Percentiles rank a stretch among this genome's conserved stretches.
Evolutionary conservation across 257 asterid species (phyloP).

Genomic region (Solanum tarapatanum): DNA sequence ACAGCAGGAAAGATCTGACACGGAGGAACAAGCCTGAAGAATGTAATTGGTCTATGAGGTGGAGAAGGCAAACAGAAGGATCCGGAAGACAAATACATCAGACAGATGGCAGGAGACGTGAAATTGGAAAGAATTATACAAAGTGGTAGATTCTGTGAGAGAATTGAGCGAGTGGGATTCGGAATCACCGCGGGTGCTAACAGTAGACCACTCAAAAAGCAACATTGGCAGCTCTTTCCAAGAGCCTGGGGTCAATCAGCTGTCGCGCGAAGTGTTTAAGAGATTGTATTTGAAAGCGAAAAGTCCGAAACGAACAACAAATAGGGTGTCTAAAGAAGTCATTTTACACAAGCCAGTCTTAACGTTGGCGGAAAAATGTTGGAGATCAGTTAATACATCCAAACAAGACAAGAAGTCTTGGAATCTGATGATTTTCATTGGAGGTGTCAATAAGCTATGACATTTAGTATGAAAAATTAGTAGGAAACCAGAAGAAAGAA

Average conservation of each 20-base stretch:
- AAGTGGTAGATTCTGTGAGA: not conserved
- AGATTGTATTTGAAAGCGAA: not conserved
- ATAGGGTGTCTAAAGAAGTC: not conserved
- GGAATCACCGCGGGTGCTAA: not conserved
- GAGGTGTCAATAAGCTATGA: not conserved
- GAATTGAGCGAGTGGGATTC: not conserved
- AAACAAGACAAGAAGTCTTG: not conserved
- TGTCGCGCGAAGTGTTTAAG: not conserved
- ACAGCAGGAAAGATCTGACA: not conserved
- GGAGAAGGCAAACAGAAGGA: not conserved
- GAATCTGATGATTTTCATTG: not conserved
- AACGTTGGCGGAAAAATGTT: not conserved
- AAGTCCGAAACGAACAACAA: not conserved
- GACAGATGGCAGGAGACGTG: not conserved
- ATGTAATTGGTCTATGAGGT: not conserved
- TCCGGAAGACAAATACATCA: not conserved
- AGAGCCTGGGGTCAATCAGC: not conserved
- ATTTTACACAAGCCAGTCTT: not conserved
- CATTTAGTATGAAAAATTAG: not conserved
- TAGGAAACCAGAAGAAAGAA: not conserved
- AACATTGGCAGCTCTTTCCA: not conserved
- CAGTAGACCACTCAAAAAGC: not conserved
- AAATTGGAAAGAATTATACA: not conserved
- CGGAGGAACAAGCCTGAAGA: not conserved
- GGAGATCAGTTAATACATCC: not conserved